These are phyloP conservation scores for Colletotrichum godetiae DNA, from an alignment of 2,329 filamentous ascomycete genomes.

Conservation along the genomic window DNA sequence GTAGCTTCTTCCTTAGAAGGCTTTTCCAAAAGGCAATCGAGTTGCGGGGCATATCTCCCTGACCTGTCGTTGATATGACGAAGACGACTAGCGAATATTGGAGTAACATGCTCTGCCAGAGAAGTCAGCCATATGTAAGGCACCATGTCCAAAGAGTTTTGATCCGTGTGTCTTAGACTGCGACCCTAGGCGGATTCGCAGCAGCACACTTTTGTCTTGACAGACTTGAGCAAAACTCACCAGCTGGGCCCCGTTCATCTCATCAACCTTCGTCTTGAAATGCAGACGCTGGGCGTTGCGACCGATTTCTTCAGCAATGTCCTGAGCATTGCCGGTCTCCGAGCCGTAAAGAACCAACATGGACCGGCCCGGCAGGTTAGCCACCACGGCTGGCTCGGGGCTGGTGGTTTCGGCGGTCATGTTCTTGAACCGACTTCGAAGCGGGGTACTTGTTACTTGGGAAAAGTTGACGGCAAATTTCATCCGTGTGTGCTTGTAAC, in stretches of 20 bases:
- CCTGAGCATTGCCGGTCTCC: conserved; percentile 94
- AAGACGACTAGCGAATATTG: conserved; percentile 75
- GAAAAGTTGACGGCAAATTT: not conserved
- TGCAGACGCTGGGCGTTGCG: conserved; percentile 79
- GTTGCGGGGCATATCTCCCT: conserved; percentile 92
- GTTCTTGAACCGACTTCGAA: not conserved
- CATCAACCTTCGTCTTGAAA: conserved; percentile 80
- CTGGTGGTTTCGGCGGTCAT: conserved; percentile 25
- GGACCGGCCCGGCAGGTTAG: conserved; percentile 48
- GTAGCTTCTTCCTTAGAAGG: conserved; percentile 82
- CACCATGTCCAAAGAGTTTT: not conserved
- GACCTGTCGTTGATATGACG: conserved; percentile 90
- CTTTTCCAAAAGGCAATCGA: conserved; percentile 85
- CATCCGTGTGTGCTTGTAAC: not conserved
- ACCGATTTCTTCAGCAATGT: conserved; percentile 87
- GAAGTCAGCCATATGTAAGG: conserved; percentile 7
- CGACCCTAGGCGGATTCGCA: not conserved
- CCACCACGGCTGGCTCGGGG: conserved; percentile 38
- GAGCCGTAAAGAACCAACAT: conserved; percentile 88
- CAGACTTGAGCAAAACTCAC: conserved; percentile 61
- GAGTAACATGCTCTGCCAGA: conserved; percentile 60
- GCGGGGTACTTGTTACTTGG: not conserved
- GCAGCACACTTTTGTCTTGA: not conserved
- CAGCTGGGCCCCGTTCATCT: conserved; percentile 80
- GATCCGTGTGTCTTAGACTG: not conserved